Evolutionary conservation across 257 asterid species (phyloP).

Genomic region (Solanum verrucosum): DNA sequence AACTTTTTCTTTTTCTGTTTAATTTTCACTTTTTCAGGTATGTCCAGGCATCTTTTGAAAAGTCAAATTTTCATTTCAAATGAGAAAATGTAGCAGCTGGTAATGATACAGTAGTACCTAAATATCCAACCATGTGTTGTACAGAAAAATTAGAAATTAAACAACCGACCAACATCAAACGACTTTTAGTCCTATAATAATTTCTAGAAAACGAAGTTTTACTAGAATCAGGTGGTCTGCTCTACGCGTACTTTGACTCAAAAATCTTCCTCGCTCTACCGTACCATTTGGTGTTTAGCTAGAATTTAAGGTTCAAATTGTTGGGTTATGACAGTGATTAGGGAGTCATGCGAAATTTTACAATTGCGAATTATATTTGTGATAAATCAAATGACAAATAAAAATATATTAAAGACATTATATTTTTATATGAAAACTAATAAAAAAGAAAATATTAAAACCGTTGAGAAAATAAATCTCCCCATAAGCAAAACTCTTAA

Average conservation of each 20-base stretch:
- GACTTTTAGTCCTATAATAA: neutral
- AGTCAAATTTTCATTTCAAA: neutral
- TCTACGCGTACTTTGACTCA: neutral
- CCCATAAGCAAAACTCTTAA: no score
- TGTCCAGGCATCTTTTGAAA: neutral
- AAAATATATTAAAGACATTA: no score
- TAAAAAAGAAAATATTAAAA: no score
- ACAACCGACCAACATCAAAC: neutral
- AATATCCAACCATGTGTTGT: neutral
- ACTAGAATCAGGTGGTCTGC: neutral
- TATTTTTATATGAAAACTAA: no score
- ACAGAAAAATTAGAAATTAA: neutral
- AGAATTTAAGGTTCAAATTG: neutral
- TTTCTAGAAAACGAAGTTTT: neutral
- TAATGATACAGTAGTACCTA: neutral
- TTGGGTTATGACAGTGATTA: no score
- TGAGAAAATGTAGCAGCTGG: neutral
- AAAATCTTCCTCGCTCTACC: neutral
- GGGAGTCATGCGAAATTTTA: rapidly evolving
- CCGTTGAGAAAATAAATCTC: no score
- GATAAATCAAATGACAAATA: no score
- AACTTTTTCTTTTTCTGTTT: neutral
- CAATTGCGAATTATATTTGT: no score
- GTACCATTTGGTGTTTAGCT: neutral
- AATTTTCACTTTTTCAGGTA: neutral